Evolutionary conservation across 257 asterid species (phyloP), one percentile per base, ranked within the genome.

Genomic region (Solanum paucissectum): DNA sequence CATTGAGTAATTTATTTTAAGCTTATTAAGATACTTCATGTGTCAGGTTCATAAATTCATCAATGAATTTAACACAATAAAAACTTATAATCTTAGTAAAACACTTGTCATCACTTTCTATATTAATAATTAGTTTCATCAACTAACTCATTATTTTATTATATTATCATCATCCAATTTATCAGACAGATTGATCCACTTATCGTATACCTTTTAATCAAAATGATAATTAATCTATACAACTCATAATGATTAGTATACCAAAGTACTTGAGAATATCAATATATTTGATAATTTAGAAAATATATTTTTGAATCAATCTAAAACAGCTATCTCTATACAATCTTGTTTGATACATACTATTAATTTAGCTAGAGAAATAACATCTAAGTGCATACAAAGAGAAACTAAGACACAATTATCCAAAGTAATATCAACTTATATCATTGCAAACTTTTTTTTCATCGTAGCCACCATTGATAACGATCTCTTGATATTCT

Each of bases 271-370:
- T 14, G 5, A 49, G 7, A 52, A 2, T 16, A 18, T 52, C 62
- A 52, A 52, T 52, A 52, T 10, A 52, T 3, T 52, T 6, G 10
- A 52, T 52, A 52, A 18, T 0, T 52, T 0, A 52, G 0, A 52
- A 18, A 52, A 1, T 2, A 52, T 6, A 18, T 6, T 52, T 0
- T 18, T 6, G 6, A 52, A 52, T 18, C 10, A 52, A 16, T 52
- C n/a, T 52, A 0, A 52, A 52, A 18, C 2, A 52, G 0, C 1
- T 52, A 52, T 6, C n/a, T 52, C 62, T 2, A 18, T 52, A 0
- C 9, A 5, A 1, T 49, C 23, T 52, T 52, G 3, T 2, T 52
- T 0, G 0, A 52, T 52, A 52, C 60, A 52, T 52, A 52, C 60
- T 52, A 16, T 52, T 16, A 52, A 52, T 52, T 52, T 18, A 52